Conservation (phyloP, 2,329 filamentous ascomycete species). For the Amesomyces nigricolor region DNA sequence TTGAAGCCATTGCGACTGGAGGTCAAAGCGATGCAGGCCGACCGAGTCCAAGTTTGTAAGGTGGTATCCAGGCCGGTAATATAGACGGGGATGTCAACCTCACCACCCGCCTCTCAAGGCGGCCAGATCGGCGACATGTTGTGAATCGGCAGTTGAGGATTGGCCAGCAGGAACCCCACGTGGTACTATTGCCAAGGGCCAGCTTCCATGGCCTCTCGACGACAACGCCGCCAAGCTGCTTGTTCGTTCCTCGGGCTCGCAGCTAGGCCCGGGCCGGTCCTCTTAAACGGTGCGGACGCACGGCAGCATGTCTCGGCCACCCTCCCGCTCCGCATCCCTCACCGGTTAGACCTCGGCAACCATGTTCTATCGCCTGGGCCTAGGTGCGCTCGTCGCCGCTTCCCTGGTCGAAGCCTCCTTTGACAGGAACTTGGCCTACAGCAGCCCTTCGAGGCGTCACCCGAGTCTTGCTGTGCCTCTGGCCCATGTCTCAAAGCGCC, state of each 20-base stretch:
- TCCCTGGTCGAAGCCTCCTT: slow-evolving; percentile 5
- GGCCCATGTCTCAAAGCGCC: slow-evolving; percentile 8
- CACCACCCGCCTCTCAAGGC: neutral
- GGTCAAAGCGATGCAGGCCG: too few relatives aligned
- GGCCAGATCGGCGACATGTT: neutral
- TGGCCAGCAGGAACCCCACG: slow-evolving; percentile 8
- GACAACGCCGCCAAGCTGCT: neutral
- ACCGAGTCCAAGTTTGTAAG: too few relatives aligned
- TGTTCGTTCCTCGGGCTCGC: neutral
- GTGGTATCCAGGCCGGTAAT: too few relatives aligned
- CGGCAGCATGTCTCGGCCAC: neutral
- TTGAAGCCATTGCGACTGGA: too few relatives aligned
- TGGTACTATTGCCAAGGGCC: slow-evolving; percentile 5
- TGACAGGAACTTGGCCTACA: slow-evolving; percentile 13
- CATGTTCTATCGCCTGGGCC: slow-evolving; percentile 2
- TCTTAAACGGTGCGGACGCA: neutral
- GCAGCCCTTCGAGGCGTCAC: slow-evolving; percentile 14
- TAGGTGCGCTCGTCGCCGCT: neutral
- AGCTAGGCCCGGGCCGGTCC: neutral
- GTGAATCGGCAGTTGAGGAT: neutral
- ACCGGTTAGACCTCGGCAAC: neutral
- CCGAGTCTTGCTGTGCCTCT: slow-evolving; percentile 12
- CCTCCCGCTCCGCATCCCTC: neutral
- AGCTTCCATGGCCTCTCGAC: neutral
- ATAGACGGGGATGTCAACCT: neutral